A percentile compares a stretch with the other conserved stretches of the same genome.
These are phyloP conservation scores for Capsicum baccatum DNA, from an alignment of 257 asterid genomes.

Conservation along the genomic window DNA sequence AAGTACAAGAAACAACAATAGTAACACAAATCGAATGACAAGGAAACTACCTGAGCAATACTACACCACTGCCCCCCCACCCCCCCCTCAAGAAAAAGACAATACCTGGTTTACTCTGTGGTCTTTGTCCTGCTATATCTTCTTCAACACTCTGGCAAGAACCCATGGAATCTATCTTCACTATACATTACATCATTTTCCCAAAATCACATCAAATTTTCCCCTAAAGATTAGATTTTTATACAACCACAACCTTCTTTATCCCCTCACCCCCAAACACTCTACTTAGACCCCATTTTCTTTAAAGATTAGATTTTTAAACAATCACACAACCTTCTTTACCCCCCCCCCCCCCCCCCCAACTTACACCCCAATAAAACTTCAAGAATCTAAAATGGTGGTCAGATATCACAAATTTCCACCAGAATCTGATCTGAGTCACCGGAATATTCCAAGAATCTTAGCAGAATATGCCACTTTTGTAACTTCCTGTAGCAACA, in stretches of 20 bases:
- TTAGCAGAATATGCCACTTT: not conserved
- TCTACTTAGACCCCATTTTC: not conserved
- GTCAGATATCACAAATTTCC: not conserved
- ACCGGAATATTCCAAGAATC: not conserved
- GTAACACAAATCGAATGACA: not conserved
- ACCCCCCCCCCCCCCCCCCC: no score
- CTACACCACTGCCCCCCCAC: not conserved
- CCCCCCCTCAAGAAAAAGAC: not conserved
- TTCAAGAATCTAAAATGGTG: not conserved
- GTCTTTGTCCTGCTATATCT: not conserved
- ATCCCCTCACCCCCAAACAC: no score
- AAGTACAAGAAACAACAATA: not conserved
- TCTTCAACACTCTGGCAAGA: conserved; percentile 23
- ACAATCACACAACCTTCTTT: no score
- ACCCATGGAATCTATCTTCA: conserved; percentile 15
- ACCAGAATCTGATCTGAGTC: not conserved
- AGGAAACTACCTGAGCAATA: not conserved
- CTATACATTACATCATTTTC: not conserved
- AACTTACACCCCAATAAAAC: not conserved
- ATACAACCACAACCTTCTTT: not conserved
- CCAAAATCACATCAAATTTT: not conserved
- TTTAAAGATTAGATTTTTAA: no score
- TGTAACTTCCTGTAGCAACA: not conserved
- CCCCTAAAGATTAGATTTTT: conserved; percentile 8
- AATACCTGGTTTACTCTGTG: not conserved